phyloP scores from a whole-genome alignment of 495 filamentous ascomycete genomes.

The Pseudotulostoma volvatum region DNA sequence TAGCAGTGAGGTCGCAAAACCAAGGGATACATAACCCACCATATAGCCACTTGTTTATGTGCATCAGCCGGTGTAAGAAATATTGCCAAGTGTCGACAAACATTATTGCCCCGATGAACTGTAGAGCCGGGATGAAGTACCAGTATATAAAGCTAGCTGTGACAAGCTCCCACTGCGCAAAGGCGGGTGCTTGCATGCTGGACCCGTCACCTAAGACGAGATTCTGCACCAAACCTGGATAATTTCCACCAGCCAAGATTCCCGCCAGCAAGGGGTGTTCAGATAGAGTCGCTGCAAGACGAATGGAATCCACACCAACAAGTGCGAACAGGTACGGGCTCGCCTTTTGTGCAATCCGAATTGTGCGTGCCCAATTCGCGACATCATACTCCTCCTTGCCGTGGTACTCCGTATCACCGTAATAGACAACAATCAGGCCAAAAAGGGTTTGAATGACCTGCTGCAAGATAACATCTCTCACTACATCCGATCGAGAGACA shows the following conservation, averaged over 20 bases:
- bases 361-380: conserved; percentile 59
- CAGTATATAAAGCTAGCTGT: conserved; percentile 64
- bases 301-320: conserved; percentile 25
- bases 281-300: conserved; percentile 21
- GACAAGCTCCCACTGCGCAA: conserved; percentile 52
- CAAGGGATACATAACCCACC: conserved; percentile 54
- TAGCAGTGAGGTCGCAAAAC: too few relatives aligned
- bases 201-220: conserved; percentile 18
- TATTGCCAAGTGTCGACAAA: conserved; percentile 94
- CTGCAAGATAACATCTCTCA: conserved; percentile 74
- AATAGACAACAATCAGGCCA: conserved; percentile 40
- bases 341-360: conserved; percentile 52
- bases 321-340: conserved; percentile 41
- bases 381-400: conserved; percentile 74
- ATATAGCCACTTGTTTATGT: conserved; percentile 91
- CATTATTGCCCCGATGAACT: conserved; percentile 54
- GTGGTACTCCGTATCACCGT: conserved; percentile 45
- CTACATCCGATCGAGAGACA: conserved; percentile 63
- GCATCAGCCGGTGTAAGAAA: conserved; percentile 87
- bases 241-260: conserved; percentile 53
- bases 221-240: conserved; percentile 34
- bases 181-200: conserved; percentile 21
- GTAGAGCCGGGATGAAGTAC: conserved; percentile 54
- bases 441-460: conserved; percentile 71
- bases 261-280: conserved; percentile 48